phyloP scores from a whole-genome alignment of 2,329 filamentous ascomycete genomes.

The Hortaea werneckii region DNA sequence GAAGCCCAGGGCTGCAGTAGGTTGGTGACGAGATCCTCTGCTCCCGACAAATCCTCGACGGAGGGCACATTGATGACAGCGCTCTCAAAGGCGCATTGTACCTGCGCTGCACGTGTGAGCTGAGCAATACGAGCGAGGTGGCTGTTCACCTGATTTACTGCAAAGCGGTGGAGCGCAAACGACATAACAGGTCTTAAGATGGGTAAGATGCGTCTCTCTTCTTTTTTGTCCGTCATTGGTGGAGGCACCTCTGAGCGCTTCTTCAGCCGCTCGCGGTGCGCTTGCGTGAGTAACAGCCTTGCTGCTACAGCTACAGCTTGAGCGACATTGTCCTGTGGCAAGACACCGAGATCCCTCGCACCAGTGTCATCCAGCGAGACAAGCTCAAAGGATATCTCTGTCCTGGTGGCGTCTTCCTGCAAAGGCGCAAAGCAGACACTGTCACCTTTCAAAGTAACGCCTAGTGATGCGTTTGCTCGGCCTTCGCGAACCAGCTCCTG shows the following conservation, averaged over 20 bases:
- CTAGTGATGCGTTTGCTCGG: slow-evolving; percentile 58
- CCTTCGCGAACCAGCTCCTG: slow-evolving; percentile 80
- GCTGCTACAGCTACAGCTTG: slow-evolving; percentile 57
- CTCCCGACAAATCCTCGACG: slow-evolving; percentile 1
- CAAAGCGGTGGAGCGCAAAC: slow-evolving; percentile 40
- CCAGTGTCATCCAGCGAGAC: slow-evolving; percentile 46
- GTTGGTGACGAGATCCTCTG: slow-evolving; percentile 8
- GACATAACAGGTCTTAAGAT: slow-evolving; percentile 50
- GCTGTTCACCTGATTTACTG: slow-evolving; percentile 26
- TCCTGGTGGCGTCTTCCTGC: slow-evolving; percentile 27
- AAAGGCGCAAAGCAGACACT: slow-evolving; percentile 24
- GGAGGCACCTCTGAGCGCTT: slow-evolving; percentile 56
- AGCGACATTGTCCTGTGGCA: slow-evolving; percentile 40
- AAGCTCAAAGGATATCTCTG: slow-evolving; percentile 60
- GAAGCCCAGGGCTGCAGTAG: slow-evolving; percentile 9
- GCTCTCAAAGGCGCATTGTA: slow-evolving; percentile 1
- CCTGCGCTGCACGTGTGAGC: slow-evolving; percentile 13
- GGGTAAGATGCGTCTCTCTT: slow-evolving; percentile 41
- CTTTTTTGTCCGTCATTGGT: slow-evolving; percentile 42
- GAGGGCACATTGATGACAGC: slow-evolving; percentile 8
- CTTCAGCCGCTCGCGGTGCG: slow-evolving; percentile 65
- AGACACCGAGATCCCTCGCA: slow-evolving; percentile 1
- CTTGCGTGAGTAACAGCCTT: slow-evolving; percentile 65
- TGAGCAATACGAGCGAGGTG: slow-evolving; percentile 18
- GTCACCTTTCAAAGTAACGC: slow-evolving; percentile 52